These are phyloP conservation scores for Seiridium cupressi DNA, from an alignment of 2,329 filamentous ascomycete species.

Conservation along the genomic window DNA sequence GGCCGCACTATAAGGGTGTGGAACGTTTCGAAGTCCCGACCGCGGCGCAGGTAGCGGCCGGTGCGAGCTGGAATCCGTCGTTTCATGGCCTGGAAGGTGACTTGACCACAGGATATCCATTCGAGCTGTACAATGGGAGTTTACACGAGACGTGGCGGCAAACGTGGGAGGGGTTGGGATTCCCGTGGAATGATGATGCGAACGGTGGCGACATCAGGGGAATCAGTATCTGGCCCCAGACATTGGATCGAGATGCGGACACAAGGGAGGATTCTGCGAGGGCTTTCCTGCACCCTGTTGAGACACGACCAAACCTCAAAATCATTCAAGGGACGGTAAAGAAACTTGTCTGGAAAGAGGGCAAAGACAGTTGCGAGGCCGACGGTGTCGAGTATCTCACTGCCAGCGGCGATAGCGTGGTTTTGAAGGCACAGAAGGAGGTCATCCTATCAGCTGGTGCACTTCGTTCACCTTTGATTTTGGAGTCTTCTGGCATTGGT, in stretches of 20 bases:
- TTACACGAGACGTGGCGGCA: constrained; percentile 26
- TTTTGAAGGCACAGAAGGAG: constrained; percentile 40
- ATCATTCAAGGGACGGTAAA: constrained; percentile 35
- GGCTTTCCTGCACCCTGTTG: constrained; percentile 39
- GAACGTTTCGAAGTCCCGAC: constrained; percentile 33
- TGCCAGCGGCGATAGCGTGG: constrained; percentile 30
- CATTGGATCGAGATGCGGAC: constrained; percentile 34
- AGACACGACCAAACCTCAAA: constrained; percentile 34
- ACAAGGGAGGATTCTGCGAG: constrained; percentile 38
- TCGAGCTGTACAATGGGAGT: constrained; percentile 29
- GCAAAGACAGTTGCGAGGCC: constrained; percentile 1
- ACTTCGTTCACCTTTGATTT: constrained; percentile 48
- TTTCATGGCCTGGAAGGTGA: constrained; percentile 34
- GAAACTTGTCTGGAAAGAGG: constrained; percentile 25
- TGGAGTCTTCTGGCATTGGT: constrained; percentile 53
- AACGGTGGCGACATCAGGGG: constrained; percentile 38
- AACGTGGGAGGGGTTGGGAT: constrained; percentile 30
- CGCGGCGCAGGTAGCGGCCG: constrained; percentile 29
- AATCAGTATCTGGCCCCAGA: constrained; percentile 35
- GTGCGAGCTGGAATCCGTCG: constrained; percentile 30
- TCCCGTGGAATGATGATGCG: constrained; percentile 32
- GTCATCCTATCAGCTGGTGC: constrained; percentile 47
- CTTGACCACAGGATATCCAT: constrained; percentile 35
- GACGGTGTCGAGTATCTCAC: constrained; percentile 34
- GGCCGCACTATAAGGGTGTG: constrained; percentile 45